Percentiles rank a stretch among this genome's conserved stretches.
phyloP scores from a whole-genome alignment of 331 rosid genomes.

The Acacia pycnantha region DNA sequence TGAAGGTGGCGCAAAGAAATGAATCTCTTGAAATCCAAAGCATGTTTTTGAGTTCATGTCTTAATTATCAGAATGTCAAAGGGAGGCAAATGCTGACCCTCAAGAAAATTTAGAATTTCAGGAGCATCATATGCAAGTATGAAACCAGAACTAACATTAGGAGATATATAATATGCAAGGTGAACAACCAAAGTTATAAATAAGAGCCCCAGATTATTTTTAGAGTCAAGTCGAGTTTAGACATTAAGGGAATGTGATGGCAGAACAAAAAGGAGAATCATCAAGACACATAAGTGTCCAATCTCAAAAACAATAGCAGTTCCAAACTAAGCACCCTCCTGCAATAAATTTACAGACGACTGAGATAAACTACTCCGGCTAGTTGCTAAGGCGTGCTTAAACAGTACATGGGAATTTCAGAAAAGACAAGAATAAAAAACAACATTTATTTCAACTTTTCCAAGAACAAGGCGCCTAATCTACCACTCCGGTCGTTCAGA shows the following conservation, averaged over 20 bases:
- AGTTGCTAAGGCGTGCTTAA: slow-evolving; percentile 18
- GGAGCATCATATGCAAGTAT: slow-evolving; percentile 33
- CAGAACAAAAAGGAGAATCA: slow-evolving; percentile 57
- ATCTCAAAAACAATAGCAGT: slow-evolving; percentile 53
- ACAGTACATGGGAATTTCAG: slow-evolving; percentile 23
- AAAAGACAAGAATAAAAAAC: neutral
- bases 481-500: neutral
- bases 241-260: slow-evolving; percentile 39
- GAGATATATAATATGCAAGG: slow-evolving; percentile 47
- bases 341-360: slow-evolving; percentile 59
- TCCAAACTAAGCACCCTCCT: slow-evolving; percentile 60
- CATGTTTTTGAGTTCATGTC: slow-evolving; percentile 46
- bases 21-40: slow-evolving; percentile 48
- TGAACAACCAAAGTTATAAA: slow-evolving; percentile 36
- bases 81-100: slow-evolving; percentile 23
- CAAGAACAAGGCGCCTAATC: neutral
- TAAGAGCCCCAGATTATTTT: slow-evolving; percentile 26
- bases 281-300: slow-evolving; percentile 46
- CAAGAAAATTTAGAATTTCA: slow-evolving; percentile 30
- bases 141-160: slow-evolving; percentile 30
- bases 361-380: slow-evolving; percentile 36
- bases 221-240: slow-evolving; percentile 32
- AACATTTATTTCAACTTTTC: neutral
- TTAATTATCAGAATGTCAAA: slow-evolving; percentile 49
- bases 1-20: slow-evolving; percentile 49